Evolutionary conservation across 768 basidiomycete genomes (phyloP), one percentile per base, ranked within the genome.

Genomic region (Cantharellus cinnabarinus): DNA sequence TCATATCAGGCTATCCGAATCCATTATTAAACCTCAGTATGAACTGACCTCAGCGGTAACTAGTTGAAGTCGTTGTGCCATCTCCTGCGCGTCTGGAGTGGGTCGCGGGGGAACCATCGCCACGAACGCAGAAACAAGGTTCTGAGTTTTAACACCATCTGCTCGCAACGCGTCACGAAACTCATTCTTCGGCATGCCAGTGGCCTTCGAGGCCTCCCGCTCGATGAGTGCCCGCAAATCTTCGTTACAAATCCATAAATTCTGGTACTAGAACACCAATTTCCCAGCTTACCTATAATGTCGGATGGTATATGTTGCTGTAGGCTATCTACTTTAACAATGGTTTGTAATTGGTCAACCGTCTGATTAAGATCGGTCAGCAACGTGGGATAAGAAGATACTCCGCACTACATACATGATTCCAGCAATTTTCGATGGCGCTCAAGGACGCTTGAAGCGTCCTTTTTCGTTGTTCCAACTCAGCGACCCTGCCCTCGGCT

Each of bases 361-460:
- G 38, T 37, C 52, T 54, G 44, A 29, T 54, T 7, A 54, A 10
- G 52, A 54, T 37, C 14, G 35, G 35, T 14, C 35, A 10, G 35
- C 14, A 54, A 10, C 52, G 52, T 54, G 38, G 1, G 10, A 10
- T 1, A 29, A 29, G 14, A 37, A 54, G 10, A 54, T 54, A 54
- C 35, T 54, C 38, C 10, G 35, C 10, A n/a, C 40, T 34, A 42
- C 70, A 56, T 69, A 89, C 84, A 75, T 85, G 82, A 57, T 76
- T 74, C 87, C 88, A 90, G 66, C 83, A 87, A 3, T 83, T 80
- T 41, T 82, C 78, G 64, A 89, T 80, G 39, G 81, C 82, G 58
- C 80, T 77, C 60, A 89, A 67, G 61, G 83, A 79, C 2, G 80
- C 80, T 67, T 88, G 82, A 64, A 79, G 82, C 20, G 76, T 77